Conservation (phyloP, 2,329 filamentous ascomycete genomes). For the Monilinia laxa region DNA sequence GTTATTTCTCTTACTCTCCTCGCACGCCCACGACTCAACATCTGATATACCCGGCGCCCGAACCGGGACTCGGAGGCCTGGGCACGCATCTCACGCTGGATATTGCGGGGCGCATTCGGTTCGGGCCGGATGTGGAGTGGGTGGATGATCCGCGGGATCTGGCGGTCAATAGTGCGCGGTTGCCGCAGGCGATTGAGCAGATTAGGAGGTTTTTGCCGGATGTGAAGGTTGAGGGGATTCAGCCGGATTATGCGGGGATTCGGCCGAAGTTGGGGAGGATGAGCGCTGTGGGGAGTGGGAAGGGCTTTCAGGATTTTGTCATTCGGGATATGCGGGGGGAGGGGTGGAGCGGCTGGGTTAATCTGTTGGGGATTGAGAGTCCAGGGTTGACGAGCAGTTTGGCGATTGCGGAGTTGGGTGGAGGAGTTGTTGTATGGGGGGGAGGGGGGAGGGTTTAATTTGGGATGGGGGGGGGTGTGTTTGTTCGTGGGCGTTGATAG, state of each 20-base stretch:
- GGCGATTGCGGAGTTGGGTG: slow-evolving; percentile 82
- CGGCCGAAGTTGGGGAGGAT: slow-evolving; percentile 73
- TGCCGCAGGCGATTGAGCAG: slow-evolving; percentile 67
- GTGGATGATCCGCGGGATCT: slow-evolving; percentile 70
- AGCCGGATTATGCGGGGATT: slow-evolving; percentile 87
- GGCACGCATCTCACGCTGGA: slow-evolving; percentile 95
- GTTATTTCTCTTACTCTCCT: slow-evolving; percentile 82
- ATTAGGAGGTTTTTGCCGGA: slow-evolving; percentile 78
- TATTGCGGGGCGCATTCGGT: slow-evolving; percentile 77
- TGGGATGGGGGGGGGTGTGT: neutral
- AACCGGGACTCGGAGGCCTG: slow-evolving; percentile 77
- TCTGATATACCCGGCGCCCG: slow-evolving; percentile 84
- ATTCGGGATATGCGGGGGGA: slow-evolving; percentile 65
- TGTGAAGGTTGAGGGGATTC: slow-evolving; percentile 64
- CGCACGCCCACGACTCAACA: slow-evolving; percentile 64
- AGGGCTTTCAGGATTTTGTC: slow-evolving; percentile 80
- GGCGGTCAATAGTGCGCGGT: slow-evolving; percentile 60
- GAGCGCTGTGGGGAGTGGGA: slow-evolving; percentile 60
- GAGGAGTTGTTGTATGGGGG: slow-evolving; percentile 38
- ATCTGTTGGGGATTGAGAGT: slow-evolving; percentile 89
- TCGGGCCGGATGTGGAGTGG: slow-evolving; percentile 96
- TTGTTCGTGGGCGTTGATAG: no score
- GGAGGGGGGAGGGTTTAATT: neutral
- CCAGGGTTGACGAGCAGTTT: slow-evolving; percentile 84
- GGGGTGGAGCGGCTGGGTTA: slow-evolving; percentile 79